phyloP scores from a whole-genome alignment of 202 grass and related monocot genomes.

The Eragrostis tef region DNA sequence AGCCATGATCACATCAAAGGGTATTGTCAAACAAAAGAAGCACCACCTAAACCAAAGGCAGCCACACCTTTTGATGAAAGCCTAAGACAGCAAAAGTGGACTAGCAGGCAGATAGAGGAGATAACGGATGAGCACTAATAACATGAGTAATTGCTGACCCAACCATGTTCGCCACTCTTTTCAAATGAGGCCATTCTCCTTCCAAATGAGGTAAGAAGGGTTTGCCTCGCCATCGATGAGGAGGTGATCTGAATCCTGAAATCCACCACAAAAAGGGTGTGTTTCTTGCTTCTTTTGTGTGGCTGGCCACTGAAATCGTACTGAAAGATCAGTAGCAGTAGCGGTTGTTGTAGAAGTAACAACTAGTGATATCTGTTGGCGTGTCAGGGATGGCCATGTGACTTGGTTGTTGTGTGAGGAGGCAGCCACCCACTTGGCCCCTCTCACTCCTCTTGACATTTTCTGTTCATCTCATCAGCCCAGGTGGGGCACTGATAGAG shows the following conservation, averaged over 20 bases:
- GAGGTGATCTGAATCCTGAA: constrained; percentile 20
- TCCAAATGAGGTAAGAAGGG: constrained; percentile 38
- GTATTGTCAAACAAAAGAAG: neutral
- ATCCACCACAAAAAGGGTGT: neutral
- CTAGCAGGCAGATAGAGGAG: neutral
- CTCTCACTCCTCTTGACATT: constrained; percentile 5
- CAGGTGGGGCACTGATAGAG: constrained; percentile 18
- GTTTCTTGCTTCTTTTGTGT: constrained; percentile 20
- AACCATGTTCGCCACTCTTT: constrained; percentile 8
- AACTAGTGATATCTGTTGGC: constrained; percentile 23
- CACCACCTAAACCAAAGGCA: constrained; percentile 8
- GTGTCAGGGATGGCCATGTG: constrained; percentile 51
- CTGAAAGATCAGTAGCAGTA: constrained; percentile 1
- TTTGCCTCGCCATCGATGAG: neutral
- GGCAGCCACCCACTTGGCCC: constrained; percentile 40
- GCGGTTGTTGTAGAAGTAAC: neutral
- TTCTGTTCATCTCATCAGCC: constrained; percentile 37
- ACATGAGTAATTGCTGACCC: neutral
- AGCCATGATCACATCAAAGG: constrained; percentile 4
- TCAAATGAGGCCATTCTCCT: constrained; percentile 16
- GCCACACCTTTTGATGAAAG: neutral
- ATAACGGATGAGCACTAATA: neutral
- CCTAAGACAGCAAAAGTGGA: neutral
- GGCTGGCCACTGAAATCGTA: neutral
- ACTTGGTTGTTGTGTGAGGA: constrained; percentile 32